Base-by-base conservation (phyloP, 2,329 filamentous ascomycete genomes). In the Monosporascus sp. region DNA sequence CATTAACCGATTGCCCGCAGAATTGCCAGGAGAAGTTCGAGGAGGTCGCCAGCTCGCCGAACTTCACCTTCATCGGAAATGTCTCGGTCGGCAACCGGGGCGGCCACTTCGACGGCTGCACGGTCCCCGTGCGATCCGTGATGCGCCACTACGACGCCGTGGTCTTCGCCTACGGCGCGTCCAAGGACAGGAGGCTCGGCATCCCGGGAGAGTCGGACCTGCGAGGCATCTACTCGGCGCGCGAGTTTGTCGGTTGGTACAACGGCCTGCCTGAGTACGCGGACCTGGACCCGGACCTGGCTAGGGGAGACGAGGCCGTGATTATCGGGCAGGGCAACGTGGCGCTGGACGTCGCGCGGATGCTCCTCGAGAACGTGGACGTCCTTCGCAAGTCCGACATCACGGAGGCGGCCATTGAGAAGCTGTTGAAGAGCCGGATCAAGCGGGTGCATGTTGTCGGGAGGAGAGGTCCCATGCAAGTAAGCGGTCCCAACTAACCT, bases 211-310 rank as follows among this genome's bases (percentile, higher is more conserved):
- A 99, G 65, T 79, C 86, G 3, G 70, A 72, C 6, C 73, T 94
- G 7, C 76, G 78, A 26, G 90, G 89, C 3, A 84, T 97, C 18
- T 87, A 91, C 67, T 96, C 92, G 7, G 94, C 94, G 2, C 84
- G 94, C 28, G 87, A 91, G 40, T 97, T 97, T 68, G 94, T 99
- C 1, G 94, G 92, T 18, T 99, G 94, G 94, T 99, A 99, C 71
- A 99, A 99, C 53, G 94, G 94, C 3, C 78, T 96, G 3, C 94
- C 94, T 0, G 89, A 95, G 62, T 89, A 89, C 66, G 81, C 87
- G 20, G 71, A 80, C 61, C 74, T 96, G 7, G 75, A 80, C n/a
- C 89, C 91, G 0, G 82, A 91, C 65, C 78, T 97, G 26, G 81
- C 84, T 1, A 76, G 78, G 9, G 88, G 88, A 0, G 90, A 96